These are phyloP conservation scores for Heimioporus sp. DNA, from an alignment of 768 basidiomycete genomes.

Conservation along the genomic window DNA sequence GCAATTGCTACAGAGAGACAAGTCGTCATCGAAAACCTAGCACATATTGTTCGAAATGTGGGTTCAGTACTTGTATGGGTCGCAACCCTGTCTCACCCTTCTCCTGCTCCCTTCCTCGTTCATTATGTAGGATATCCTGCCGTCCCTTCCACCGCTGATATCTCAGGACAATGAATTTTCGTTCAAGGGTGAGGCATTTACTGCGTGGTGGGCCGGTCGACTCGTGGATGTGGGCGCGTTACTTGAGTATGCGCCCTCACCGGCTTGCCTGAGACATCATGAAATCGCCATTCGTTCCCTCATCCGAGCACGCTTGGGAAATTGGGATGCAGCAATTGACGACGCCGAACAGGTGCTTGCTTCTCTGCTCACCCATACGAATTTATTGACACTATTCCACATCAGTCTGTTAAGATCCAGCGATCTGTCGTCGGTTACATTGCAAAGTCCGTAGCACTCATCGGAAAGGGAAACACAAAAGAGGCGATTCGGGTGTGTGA, in stretches of 20 bases:
- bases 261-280: neutral
- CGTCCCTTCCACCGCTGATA: too few species aligned
- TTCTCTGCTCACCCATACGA: neutral
- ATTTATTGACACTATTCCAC: neutral
- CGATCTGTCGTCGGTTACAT: neutral
- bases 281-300: neutral
- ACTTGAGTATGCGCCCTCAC: neutral
- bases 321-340: neutral
- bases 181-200: neutral
- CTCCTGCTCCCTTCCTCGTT: neutral
- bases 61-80: too few species aligned
- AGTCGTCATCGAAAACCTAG: too few species aligned
- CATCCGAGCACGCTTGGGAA: neutral
- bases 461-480: neutral
- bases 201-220: neutral
- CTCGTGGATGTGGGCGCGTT: neutral
- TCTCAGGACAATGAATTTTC: too few species aligned
- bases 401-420: neutral
- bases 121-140: too few species aligned
- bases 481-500: neutral
- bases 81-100: too few species aligned
- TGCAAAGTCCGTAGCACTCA: neutral
- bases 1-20: neutral
- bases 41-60: too few species aligned
- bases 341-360: neutral